Percentiles rank a stretch among this genome's conserved stretches.
Conservation (phyloP, 169 alveolate species). For the Plasmodium gonderi region DNA sequence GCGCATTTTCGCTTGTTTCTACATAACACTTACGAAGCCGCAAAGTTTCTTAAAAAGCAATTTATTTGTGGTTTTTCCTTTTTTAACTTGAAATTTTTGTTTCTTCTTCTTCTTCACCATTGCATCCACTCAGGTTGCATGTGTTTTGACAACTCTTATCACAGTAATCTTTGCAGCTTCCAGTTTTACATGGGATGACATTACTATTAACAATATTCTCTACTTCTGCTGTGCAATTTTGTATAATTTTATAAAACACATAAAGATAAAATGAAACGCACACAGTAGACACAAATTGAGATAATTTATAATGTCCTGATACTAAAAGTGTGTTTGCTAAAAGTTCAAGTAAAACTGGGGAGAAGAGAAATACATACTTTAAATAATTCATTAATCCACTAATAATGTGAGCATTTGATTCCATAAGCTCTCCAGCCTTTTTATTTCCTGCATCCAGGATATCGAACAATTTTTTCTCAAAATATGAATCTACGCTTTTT, state of each 20-base stretch:
- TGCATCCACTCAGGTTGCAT: background rate
- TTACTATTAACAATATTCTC: background rate
- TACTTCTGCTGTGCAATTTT: background rate
- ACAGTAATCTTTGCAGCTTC: background rate
- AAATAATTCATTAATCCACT: background rate
- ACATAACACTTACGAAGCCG: background rate
- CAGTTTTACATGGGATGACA: background rate
- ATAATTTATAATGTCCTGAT: background rate
- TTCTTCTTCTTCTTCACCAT: background rate
- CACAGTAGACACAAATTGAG: background rate
- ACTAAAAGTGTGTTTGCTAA: background rate
- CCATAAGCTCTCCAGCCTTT: background rate
- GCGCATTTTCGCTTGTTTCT: background rate
- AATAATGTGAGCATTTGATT: background rate
- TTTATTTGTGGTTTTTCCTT: background rate
- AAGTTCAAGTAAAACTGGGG: background rate
- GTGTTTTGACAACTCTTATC: background rate
- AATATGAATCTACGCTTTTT: background rate
- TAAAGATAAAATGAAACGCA: background rate
- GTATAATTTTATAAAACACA: background rate
- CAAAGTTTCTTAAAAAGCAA: background rate
- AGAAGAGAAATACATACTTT: background rate
- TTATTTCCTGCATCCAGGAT: background rate
- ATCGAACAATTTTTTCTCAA: background rate
- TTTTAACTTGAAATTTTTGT: background rate